Conservation (phyloP, 345 rosid species). For the Eucalyptus curtisii region DNA sequence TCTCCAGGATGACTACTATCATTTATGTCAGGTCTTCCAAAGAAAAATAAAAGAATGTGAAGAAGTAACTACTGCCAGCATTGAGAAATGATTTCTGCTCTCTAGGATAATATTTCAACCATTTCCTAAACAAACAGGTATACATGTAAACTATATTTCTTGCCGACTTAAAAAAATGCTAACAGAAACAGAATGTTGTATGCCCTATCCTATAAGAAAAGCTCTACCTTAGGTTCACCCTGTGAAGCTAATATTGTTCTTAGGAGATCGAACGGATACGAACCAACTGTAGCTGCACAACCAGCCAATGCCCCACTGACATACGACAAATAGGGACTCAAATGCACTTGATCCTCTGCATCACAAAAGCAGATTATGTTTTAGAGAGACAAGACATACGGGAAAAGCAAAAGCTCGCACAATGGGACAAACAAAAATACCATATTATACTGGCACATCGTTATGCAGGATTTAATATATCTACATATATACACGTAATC, state of each 20-base stretch:
- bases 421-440: not conserved
- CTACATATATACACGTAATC: not conserved
- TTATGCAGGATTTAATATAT: not conserved
- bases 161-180: not conserved
- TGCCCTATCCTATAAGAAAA: not conserved
- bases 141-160: not conserved
- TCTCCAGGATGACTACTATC: not conserved
- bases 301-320: constrained; percentile 90
- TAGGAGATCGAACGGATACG: constrained; percentile 97
- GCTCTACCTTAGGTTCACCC: constrained; percentile 89
- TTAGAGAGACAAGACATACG: not conserved
- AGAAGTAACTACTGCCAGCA: not conserved
- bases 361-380: not conserved
- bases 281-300: constrained; percentile 92
- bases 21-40: not conserved
- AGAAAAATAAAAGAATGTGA: not conserved
- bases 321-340: constrained; percentile 79
- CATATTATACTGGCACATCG: not conserved
- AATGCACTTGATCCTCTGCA: constrained; percentile 80
- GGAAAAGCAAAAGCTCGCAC: not conserved
- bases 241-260: constrained; percentile 93
- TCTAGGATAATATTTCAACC: not conserved
- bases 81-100: not conserved
- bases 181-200: not conserved
- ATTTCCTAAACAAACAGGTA: not conserved